Conservation (phyloP, 1,284 basidiomycete species). For the Lentinus polychrous region DNA sequence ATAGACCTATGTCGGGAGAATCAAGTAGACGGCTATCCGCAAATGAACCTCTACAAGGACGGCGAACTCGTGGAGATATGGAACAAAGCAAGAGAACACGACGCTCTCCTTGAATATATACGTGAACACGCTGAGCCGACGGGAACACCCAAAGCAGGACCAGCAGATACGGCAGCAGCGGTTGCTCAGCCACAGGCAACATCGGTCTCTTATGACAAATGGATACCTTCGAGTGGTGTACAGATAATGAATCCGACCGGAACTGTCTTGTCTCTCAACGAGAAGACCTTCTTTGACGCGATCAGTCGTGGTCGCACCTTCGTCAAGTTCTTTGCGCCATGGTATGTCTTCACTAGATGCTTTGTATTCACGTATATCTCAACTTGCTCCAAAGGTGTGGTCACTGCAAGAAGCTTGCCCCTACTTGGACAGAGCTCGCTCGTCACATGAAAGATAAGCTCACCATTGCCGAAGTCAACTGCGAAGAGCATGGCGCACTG, state of each 20-base stretch:
- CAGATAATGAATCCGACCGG: conserved; percentile 51
- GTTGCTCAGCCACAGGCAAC: conserved; percentile 4
- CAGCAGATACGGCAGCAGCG: conserved; percentile 13
- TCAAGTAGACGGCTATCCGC: conserved; percentile 70
- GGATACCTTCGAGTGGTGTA: conserved; percentile 14
- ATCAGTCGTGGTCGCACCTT: conserved; percentile 63
- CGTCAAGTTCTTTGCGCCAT: conserved; percentile 89
- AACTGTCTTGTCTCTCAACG: conserved; percentile 50
- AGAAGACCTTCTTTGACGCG: conserved; percentile 41
- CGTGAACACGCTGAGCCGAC: conserved; percentile 30
- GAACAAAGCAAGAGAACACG: conserved; percentile 42
- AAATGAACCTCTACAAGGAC: conserved; percentile 69
- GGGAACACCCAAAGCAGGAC: conserved; percentile 17
- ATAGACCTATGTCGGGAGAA: conserved; percentile 76
- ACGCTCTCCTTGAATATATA: conserved; percentile 46
- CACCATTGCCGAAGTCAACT: conserved; percentile 81
- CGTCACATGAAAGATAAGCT: conserved; percentile 59
- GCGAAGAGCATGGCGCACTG: conserved; percentile 62
- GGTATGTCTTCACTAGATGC: conserved; percentile 36
- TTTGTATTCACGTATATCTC: background rate
- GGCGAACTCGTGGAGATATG: conserved; percentile 60
- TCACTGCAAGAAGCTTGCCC: conserved; percentile 88
- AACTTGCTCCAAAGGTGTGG: conserved; percentile 50
- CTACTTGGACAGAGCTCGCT: conserved; percentile 73
- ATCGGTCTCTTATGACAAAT: conserved; percentile 12